Conservation (phyloP, 306 rosid species). For the Vicia villosa region DNA sequence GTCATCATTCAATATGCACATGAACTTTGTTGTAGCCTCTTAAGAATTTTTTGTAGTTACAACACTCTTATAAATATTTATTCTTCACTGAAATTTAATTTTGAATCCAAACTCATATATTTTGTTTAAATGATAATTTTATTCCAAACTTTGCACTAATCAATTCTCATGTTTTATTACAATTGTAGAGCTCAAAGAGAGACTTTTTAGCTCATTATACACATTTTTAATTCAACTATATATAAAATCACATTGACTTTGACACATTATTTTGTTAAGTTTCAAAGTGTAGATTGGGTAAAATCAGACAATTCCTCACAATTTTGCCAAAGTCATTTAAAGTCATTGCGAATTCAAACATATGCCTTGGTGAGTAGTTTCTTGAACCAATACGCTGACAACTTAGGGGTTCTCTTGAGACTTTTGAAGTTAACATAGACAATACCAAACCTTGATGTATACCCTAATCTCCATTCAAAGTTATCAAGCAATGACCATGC, state of each 20-base stretch:
- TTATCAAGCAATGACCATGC: slow-evolving; percentile 96
- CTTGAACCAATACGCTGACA: slow-evolving; percentile 95
- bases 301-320: not conserved
- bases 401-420: slow-evolving; percentile 83
- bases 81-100: too few species aligned
- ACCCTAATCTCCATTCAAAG: slow-evolving; percentile 92
- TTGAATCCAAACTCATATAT: not conserved
- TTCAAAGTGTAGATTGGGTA: not conserved
- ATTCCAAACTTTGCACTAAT: slow-evolving; percentile 25
- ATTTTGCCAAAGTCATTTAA: not conserved
- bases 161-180: slow-evolving; percentile 31
- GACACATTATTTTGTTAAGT: not conserved
- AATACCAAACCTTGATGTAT: slow-evolving; percentile 90
- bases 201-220: not conserved
- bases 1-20: too few species aligned
- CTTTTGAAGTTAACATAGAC: slow-evolving; percentile 78
- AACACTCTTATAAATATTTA: too few species aligned
- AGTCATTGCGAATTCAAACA: not conserved
- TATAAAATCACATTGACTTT: too few species aligned
- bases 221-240: not conserved
- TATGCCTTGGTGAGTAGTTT: slow-evolving; percentile 38
- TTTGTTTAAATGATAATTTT: slow-evolving; percentile 21
- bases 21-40: too few species aligned
- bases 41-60: too few species aligned
- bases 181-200: slow-evolving; percentile 6